Evolutionary conservation across 345 rosid genomes (phyloP), one percentile per base, ranked within the genome.

Genomic region (Carallia brachiata): DNA sequence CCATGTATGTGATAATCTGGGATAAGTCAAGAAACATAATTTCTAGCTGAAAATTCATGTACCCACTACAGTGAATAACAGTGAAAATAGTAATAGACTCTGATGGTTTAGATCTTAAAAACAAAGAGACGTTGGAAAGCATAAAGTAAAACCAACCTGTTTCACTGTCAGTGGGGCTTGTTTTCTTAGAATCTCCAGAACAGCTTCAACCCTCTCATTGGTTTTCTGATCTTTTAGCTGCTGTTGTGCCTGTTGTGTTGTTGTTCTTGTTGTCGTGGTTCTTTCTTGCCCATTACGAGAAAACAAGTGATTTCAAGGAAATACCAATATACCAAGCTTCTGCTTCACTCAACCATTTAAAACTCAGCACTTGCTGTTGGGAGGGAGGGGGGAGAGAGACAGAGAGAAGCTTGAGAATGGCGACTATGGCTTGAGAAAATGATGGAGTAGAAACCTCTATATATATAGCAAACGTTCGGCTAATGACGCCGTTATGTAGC

Each of bases 101-200:
- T 15, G 28, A 32, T 39, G 6, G 12, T 13, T n/a, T 36, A 19
- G 52, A 63, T 58, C 36, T 34, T 4, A 2, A 13, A 23, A 47
- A 39, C 7, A 23, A 4, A 48, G 32, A 27, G 30, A 66, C 53
- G 44, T 12, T 9, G 7, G 19, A 52, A 19, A 63, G 31, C 27
- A 31, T 6, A 34, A 58, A 44, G 13, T 8, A 47, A 64, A 61
- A 32, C 73, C 13, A 39, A 90, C 99, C 88, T 95, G 99, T 70
- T 90, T 95, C 7, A 81, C 81, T 44, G 98, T 82, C 71, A 95
- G 87, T 44, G 93, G 84, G 69, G 88, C 63, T 73, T 95, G 97
- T 81, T 88, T 90, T 54, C 86, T 73, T 23, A 92, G 79, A 34
- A 87, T 80, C 48, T 80, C 74, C 59, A 89, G 88, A 78, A 89